These are phyloP conservation scores for Calophaca sinica DNA, from an alignment of 306 rosid genomes.

Conservation along the genomic window DNA sequence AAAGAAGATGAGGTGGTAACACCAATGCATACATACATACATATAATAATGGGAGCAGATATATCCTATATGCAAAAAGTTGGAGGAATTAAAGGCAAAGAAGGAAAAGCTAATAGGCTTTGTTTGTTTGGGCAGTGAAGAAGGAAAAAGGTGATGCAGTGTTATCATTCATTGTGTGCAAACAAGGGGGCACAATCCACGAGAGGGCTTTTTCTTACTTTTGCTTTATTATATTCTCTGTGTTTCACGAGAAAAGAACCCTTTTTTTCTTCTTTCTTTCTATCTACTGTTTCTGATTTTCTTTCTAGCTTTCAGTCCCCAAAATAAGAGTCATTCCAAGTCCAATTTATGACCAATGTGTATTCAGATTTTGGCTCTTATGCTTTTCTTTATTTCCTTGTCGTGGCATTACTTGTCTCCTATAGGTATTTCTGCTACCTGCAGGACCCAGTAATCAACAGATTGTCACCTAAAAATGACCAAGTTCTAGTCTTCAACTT, in stretches of 20 bases:
- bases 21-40: slow-evolving; percentile 16
- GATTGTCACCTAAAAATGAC: slow-evolving; percentile 46
- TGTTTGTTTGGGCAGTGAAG: slow-evolving; percentile 54
- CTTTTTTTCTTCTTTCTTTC: slow-evolving; percentile 22
- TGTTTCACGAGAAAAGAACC: slow-evolving; percentile 65
- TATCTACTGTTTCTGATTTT: slow-evolving; percentile 34
- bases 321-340: slow-evolving; percentile 52
- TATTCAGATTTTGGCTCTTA: slow-evolving; percentile 59
- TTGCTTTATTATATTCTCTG: slow-evolving; percentile 54
- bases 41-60: background rate
- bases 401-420: slow-evolving; percentile 53
- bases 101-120: slow-evolving; percentile 57
- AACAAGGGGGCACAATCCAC: slow-evolving; percentile 74
- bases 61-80: background rate
- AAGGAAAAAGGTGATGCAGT: slow-evolving; percentile 56
- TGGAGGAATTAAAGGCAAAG: slow-evolving; percentile 35
- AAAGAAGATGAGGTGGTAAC: slow-evolving; percentile 3
- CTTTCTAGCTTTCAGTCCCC: slow-evolving; percentile 58
- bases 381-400: slow-evolving; percentile 51
- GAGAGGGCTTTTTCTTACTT: slow-evolving; percentile 51
- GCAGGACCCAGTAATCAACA: slow-evolving; percentile 28
- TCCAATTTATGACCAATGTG: slow-evolving; percentile 43
- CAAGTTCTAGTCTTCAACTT: slow-evolving; percentile 46
- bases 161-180: slow-evolving; percentile 59
- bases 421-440: slow-evolving; percentile 39